A percentile compares a stretch with the other conserved stretches of the same genome.
phyloP scores from a whole-genome alignment of 371 early-diverging fungal species.

The Mucor ambiguus region DNA sequence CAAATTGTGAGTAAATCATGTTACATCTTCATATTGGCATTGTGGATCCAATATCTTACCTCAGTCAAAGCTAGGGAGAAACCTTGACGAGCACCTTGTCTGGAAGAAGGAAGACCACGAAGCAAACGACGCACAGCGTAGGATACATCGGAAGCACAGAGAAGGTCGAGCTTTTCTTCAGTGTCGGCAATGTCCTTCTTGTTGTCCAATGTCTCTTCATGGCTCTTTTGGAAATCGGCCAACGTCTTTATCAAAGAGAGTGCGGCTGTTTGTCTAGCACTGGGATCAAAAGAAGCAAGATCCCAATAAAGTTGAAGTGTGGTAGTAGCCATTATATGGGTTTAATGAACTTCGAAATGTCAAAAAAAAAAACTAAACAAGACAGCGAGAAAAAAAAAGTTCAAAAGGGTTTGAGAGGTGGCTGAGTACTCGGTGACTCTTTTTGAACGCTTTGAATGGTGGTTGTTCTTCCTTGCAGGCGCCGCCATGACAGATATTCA shows the following conservation, averaged over 20 bases:
- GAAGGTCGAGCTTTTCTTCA: constrained; percentile 66
- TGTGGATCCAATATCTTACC: constrained; percentile 28
- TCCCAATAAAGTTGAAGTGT: constrained; percentile 71
- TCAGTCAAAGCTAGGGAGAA: constrained; percentile 93
- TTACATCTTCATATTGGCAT: neutral
- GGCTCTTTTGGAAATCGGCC: constrained; percentile 49
- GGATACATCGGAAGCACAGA: constrained; percentile 74
- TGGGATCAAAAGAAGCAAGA: constrained; percentile 66
- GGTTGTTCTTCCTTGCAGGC: neutral
- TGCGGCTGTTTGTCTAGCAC: constrained; percentile 56
- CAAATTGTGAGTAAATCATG: neutral
- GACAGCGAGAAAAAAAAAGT: constrained; percentile 2
- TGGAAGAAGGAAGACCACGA: constrained; percentile 84
- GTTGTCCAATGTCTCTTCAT: constrained; percentile 36
- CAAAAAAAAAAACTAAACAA: neutral
- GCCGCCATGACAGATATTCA: neutral
- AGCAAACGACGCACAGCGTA: constrained; percentile 90
- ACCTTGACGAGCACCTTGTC: constrained; percentile 93
- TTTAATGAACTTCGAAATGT: constrained; percentile 9
- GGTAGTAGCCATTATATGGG: constrained; percentile 30
- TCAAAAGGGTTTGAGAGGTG: constrained; percentile 7
- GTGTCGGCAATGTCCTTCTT: constrained; percentile 41
- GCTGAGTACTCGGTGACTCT: constrained; percentile 7
- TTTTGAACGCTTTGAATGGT: neutral
- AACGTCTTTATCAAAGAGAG: constrained; percentile 49